Conservation (phyloP, 1,284 basidiomycete genomes). For the Wallemia ichthyophaga region DNA sequence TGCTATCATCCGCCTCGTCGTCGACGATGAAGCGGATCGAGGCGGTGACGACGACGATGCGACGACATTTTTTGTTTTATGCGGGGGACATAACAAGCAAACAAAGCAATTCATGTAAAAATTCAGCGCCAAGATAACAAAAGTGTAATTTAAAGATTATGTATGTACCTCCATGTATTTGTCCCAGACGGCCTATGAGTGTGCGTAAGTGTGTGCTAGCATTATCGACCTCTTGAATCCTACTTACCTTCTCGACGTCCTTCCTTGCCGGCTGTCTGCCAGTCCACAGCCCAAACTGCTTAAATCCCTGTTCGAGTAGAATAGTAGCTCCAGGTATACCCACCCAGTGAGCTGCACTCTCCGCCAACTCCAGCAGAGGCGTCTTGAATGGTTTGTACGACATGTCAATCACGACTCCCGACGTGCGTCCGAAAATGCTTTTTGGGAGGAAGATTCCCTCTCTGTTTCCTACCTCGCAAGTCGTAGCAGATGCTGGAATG, state of each 20-base stretch:
- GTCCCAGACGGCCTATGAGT: neutral
- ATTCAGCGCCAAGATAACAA: too few relatives aligned
- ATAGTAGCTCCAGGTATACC: conserved; percentile 50
- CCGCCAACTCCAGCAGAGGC: conserved; percentile 15
- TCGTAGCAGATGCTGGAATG: conserved; percentile 43
- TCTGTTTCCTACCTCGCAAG: conserved; percentile 12
- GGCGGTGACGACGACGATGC: neutral
- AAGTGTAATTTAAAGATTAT: too few relatives aligned
- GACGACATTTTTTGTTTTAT: neutral
- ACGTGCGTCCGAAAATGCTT: conserved; percentile 15
- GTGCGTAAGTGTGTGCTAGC: neutral
- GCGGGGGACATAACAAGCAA: too few relatives aligned
- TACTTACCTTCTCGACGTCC: conserved; percentile 17
- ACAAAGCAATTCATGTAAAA: too few relatives aligned
- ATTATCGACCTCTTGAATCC: neutral
- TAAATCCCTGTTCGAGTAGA: conserved; percentile 55
- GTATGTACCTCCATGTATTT: neutral
- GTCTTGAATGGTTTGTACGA: conserved; percentile 48
- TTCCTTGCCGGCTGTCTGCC: conserved; percentile 18
- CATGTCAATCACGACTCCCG: conserved; percentile 59
- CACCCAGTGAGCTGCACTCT: conserved; percentile 29
- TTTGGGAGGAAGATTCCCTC: conserved; percentile 27
- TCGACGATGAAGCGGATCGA: neutral
- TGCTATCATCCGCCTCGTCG: neutral
- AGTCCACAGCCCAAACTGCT: conserved; percentile 60